A percentile compares a stretch with the other conserved stretches of the same genome.
Conservation (phyloP, 768 basidiomycete genomes). For the Leccinum fibrillosum region DNA sequence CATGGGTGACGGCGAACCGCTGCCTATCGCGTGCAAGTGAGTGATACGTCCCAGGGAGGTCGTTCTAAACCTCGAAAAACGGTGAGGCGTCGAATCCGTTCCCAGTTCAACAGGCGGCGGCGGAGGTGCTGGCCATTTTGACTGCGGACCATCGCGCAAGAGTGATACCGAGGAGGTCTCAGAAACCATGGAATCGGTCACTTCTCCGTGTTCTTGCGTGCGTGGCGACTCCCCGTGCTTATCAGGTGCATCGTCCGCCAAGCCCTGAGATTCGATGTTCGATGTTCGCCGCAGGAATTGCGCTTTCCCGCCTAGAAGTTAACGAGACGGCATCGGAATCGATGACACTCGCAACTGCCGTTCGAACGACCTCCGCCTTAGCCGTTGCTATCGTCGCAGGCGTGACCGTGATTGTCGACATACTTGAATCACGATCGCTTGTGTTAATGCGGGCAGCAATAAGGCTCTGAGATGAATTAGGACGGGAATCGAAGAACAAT, state of each 20-base stretch:
- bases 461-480: conserved; percentile 20
- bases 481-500: conserved; percentile 9
- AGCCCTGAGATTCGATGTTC: conserved; percentile 1
- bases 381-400: conserved; percentile 43
- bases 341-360: conserved; percentile 52
- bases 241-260: not conserved
- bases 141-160: conserved; percentile 17
- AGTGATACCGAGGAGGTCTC: conserved; percentile 16
- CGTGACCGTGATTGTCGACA: conserved; percentile 44
- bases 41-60: conserved; percentile 28
- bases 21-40: conserved; percentile 19
- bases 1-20: conserved; percentile 41
- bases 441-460: conserved; percentile 10
- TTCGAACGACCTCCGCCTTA: conserved; percentile 44
- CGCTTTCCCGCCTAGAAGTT: conserved; percentile 12
- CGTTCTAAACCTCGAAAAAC: conserved; percentile 26
- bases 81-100: conserved; percentile 23
- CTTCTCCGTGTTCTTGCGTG: conserved; percentile 11
- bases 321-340: conserved; percentile 29
- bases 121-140: conserved; percentile 32
- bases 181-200: conserved; percentile 12
- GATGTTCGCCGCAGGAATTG: conserved; percentile 10
- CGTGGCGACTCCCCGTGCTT: conserved; percentile 1
- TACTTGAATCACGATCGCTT: conserved; percentile 29
- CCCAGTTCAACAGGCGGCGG: conserved; percentile 27